Evolutionary conservation across 768 basidiomycete genomes (phyloP), one percentile per base, ranked within the genome.

Genomic region (Rhodotorula paludigena): DNA sequence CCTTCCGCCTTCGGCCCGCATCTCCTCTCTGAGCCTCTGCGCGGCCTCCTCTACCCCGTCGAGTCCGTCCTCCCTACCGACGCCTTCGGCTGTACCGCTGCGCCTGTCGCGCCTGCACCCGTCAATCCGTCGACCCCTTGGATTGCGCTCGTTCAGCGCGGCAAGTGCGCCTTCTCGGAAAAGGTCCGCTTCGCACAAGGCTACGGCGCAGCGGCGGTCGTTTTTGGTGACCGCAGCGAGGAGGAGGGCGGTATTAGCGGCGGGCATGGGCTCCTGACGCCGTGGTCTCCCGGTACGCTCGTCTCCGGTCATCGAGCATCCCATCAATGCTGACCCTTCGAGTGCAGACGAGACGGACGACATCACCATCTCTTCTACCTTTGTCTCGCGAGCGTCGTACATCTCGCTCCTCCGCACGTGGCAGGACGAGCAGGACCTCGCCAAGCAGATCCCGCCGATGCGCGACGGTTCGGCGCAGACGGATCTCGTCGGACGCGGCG

Each of bases 121-220:
- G 21, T 47, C 38, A 20, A 49, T 3, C 56, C 51, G 10, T n/a
- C 54, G 25, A 30, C 25, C 16, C 54, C 54, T 16, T 93, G 90
- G 88, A 89, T 97, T 77, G 94, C 91, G 0, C 83, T 97, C 57
- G 87, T 96, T 0, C 88, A 94, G 77, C 82, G 94, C 47, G 93
- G 93, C 3, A 80, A 85, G 59, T 98, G 94, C 77, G 86, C 91
- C 65, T 98, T 98, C 76, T 87, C 89, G 18, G 87, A 86, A 74
- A 98, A 98, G 81, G 90, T 82, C 35, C 80, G 87, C 55, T 85
- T 86, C 73, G 88, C 81, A 5, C 81, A 81, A 75, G 72, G 76
- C 51, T 80, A 90, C 30, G 92, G 92, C 16, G 92, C 93, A 10
- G 84, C 81, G 73, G 94, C 87, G 8, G 87, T 96, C 53, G 86